Base-by-base conservation (phyloP, 106 monocot genomes). In the Xerophyta viscosa region DNA sequence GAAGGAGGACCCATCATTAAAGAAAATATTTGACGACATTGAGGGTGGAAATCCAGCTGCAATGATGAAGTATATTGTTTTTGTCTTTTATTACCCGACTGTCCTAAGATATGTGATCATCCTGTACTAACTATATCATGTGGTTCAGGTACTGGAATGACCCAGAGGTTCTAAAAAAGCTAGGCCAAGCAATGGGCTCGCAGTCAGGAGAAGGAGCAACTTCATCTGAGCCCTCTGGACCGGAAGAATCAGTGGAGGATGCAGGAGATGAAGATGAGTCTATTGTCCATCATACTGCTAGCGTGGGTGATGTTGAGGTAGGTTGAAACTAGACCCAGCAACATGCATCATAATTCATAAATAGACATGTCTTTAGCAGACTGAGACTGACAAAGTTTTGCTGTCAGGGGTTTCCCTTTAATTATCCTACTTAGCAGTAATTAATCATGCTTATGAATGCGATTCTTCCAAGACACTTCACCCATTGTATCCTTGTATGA, bases 1-100 rank as follows among this genome's bases (percentile, higher is more conserved):
- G 46, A 94, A 81, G 70, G 75, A 84, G 12, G 94, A 94, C 69
- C 88, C 88, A 31, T 73, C 88, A 9, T 60, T 94, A 57, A 88
- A 94, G 67, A 69, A 80, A 41, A 81, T 94, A 61, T 72, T 94
- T 26, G 84, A 94, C 61, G 94, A 94, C 68, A 88, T 94, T 52
- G 94, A 94, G 51, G 73, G 27, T 26, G 94, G 88, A 62, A 88
- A 84, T 49, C 88, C 94, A 50, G 44, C 84, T 33, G 81, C 88
- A 44, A 88, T 94, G 94, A 94, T 88, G 94, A 90, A 80, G 89
- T 90, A 80, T 24, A 17, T 27, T 42, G 30, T 54, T 54, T 8
- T 48, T 12, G 20, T 52, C 11, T 64, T 39, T 10, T 15, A 39
- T 39, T 8, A 3, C 15, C 15, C 13, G 39, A 7, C 15, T 39